A percentile compares a stretch with the other conserved stretches of the same genome.
These are phyloP conservation scores for Boletus smithii DNA, from an alignment of 1,284 basidiomycete genomes.

Conservation along the genomic window DNA sequence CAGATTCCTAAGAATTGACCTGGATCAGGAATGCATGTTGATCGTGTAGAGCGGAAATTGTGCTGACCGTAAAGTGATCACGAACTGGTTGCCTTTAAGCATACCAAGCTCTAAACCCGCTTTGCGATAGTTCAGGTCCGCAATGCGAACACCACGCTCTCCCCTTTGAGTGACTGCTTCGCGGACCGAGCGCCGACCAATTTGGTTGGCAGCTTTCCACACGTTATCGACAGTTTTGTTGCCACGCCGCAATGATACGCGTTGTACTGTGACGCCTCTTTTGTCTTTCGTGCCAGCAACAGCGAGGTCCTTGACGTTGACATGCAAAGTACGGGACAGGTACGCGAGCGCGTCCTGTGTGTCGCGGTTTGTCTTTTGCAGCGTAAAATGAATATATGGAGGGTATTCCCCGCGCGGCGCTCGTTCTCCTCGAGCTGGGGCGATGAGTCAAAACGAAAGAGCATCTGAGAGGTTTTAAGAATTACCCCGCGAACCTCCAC, in stretches of 20 bases:
- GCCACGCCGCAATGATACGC: constrained; percentile 81
- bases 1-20: constrained; percentile 62
- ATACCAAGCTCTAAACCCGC: constrained; percentile 86
- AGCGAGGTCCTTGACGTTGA: constrained; percentile 75
- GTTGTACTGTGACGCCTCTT: constrained; percentile 92
- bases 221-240: constrained; percentile 81
- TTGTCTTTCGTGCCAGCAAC: constrained; percentile 99
- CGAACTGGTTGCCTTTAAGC: constrained; percentile 94
- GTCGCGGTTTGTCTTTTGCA: constrained; percentile 98
- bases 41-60: neutral
- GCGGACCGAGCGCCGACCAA: constrained; percentile 55
- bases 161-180: constrained; percentile 69
- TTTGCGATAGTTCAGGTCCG: constrained; percentile 84
- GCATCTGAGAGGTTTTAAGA: neutral
- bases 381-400: constrained; percentile 92
- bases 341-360: constrained; percentile 91
- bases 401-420: constrained; percentile 64
- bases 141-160: constrained; percentile 87
- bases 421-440: constrained; percentile 38
- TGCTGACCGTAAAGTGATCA: constrained; percentile 85
- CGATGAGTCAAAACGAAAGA: constrained; percentile 8
- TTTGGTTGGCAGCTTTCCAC: constrained; percentile 75
- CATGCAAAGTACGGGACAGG: constrained; percentile 73
- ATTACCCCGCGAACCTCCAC: constrained; percentile 39
- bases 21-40: constrained; percentile 5